phyloP scores from a whole-genome alignment of 306 rosid species.

The Medicago ruthenica region DNA sequence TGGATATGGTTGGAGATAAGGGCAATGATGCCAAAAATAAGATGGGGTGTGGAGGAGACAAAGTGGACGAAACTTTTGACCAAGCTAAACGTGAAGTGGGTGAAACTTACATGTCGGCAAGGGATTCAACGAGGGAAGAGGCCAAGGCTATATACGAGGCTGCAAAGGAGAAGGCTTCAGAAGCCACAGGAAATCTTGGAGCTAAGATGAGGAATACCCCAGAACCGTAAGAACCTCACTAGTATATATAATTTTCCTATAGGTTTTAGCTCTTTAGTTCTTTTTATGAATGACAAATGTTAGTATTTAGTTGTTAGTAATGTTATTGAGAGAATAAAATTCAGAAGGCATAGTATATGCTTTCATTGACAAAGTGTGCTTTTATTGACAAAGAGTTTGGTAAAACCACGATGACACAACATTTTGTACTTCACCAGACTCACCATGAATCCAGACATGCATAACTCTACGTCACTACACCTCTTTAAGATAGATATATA shows the following conservation, averaged over 20 bases:
- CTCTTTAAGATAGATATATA: neutral
- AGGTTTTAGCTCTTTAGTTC: neutral
- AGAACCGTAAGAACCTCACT: conserved; percentile 29
- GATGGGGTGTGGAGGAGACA: conserved; percentile 33
- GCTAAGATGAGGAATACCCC: conserved; percentile 54
- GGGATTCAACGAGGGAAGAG: conserved; percentile 43
- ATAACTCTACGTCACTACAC: neutral
- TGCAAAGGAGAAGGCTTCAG: conserved; percentile 69
- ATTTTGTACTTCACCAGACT: neutral
- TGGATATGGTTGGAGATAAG: conserved; percentile 1
- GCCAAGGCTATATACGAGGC: conserved; percentile 54
- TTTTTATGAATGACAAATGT: neutral
- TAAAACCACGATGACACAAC: neutral
- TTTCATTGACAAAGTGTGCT: no score
- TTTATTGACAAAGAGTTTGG: neutral
- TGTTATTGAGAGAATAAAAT: neutral
- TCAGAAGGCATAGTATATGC: no score
- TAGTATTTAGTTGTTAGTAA: neutral
- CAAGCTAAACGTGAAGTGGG: conserved; percentile 42
- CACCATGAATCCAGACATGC: neutral
- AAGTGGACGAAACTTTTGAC: conserved; percentile 47
- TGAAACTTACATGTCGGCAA: conserved; percentile 39
- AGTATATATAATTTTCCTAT: conserved; percentile 25
- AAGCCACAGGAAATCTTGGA: conserved; percentile 62
- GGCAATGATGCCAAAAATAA: conserved; percentile 30